Evolutionary conservation across 139 green algal genomes (phyloP).

Genomic region (Asterochloris erici): DNA sequence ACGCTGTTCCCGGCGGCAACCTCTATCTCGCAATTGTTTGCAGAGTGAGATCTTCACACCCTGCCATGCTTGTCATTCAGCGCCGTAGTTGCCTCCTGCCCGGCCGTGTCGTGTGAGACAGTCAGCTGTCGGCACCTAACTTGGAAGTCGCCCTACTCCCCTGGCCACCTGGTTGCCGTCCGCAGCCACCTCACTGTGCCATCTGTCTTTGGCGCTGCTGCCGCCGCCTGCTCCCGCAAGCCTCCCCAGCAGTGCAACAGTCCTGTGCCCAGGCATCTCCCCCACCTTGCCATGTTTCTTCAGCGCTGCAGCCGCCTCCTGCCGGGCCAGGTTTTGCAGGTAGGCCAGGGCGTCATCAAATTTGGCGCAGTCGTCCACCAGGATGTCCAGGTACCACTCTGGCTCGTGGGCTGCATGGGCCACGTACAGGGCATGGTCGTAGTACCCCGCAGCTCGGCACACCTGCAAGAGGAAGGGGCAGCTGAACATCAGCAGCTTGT

Average conservation of each 20-base stretch:
- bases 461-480: slow-evolving; percentile 39
- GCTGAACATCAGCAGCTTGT: background rate
- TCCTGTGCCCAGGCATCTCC: too few relatives aligned
- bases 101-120: too few relatives aligned
- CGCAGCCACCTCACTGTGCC: too few relatives aligned
- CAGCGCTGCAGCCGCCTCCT: slow-evolving; percentile 42
- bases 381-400: slow-evolving; percentile 76
- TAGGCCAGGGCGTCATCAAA: slow-evolving; percentile 80
- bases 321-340: slow-evolving; percentile 47
- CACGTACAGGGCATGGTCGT: slow-evolving; percentile 83
- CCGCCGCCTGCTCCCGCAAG: too few relatives aligned
- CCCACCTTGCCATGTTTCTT: slow-evolving; percentile 72
- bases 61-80: too few relatives aligned
- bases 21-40: too few relatives aligned
- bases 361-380: slow-evolving; percentile 78
- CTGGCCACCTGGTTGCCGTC: too few relatives aligned
- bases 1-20: too few relatives aligned
- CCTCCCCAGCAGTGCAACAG: background rate
- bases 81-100: too few relatives aligned
- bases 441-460: slow-evolving; percentile 81
- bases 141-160: too few relatives aligned
- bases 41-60: too few relatives aligned
- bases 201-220: background rate
- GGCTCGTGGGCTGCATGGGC: slow-evolving; percentile 55
- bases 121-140: too few relatives aligned